Base-by-base conservation (phyloP, 108 stramenopile genomes). In the Asterionellopsis glacialis region DNA sequence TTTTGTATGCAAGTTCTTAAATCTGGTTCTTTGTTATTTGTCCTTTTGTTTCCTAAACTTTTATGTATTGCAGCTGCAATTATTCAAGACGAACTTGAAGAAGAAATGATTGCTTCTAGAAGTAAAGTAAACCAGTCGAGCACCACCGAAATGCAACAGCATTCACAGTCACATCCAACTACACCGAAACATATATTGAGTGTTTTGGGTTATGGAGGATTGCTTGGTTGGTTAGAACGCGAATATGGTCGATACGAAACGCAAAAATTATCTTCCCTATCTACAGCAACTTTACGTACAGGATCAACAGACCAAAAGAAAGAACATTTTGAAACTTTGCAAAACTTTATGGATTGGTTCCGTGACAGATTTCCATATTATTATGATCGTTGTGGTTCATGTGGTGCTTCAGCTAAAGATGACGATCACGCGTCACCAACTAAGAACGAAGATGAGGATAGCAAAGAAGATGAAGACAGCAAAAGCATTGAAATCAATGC, bases 301-400 rank as follows among this genome's bases (percentile, higher is more conserved):
- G n/a, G n/a, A n/a, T n/a, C n/a, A n/a, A n/a, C n/a, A n/a, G n/a
- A n/a, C n/a, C n/a, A n/a, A n/a, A n/a, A n/a, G n/a, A n/a, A n/a
- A n/a, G n/a, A n/a, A n/a, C 19, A 14, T 16, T 23, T 48, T 9
- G 22, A 72, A 67, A 50, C 49, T 14, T 57, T 75, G 40, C 74
- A 79, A 38, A 25, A 53, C 0, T 81, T 85, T 64, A 54, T 85
- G 39, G 72, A 67, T n/a, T 85, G 77, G 77, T 85, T 85, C 44
- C 74, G 80, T 56, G 26, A 11, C 5, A 42, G 64, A 38, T 85
- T 81, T 62, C 84, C 84, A 0, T 85, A 85, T 41, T 85, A 69
- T 60, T 78, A 79, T 33, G 80, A 85, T 64, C 50, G 62, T 40
- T 85, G 84, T 45, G 72, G 54, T 51, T 12, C 45, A 12, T 85